These are phyloP conservation scores for Alloascoidea hylecoeti DNA, from an alignment of 805 yeast species.

Conservation along the genomic window DNA sequence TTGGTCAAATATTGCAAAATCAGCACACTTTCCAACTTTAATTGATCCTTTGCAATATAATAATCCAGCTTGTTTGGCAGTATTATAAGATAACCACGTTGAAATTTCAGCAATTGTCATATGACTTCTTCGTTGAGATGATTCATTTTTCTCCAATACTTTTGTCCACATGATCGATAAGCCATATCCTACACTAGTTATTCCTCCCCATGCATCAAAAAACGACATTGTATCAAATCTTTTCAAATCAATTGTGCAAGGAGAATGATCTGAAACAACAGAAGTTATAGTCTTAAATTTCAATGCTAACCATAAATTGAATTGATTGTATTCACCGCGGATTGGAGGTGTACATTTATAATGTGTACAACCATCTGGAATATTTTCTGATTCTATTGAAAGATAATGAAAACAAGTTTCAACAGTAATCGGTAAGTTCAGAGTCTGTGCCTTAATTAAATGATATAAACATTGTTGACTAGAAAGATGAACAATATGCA, in stretches of 20 bases:
- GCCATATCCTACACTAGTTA: slow-evolving; percentile 86
- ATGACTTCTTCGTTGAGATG: slow-evolving; percentile 2
- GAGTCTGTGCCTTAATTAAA: slow-evolving; percentile 44
- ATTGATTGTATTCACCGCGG: slow-evolving; percentile 57
- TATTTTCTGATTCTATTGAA: slow-evolving; percentile 61
- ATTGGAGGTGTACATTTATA: slow-evolving; percentile 96
- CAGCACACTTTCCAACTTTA: slow-evolving; percentile 74
- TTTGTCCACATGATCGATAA: slow-evolving; percentile 71
- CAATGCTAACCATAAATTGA: slow-evolving; percentile 68
- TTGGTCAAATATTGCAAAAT: slow-evolving; percentile 71
- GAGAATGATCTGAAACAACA: slow-evolving; percentile 92
- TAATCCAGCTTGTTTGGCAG: slow-evolving; percentile 79
- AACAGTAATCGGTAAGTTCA: slow-evolving; percentile 53
- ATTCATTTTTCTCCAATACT: slow-evolving; percentile 28
- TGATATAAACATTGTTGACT: slow-evolving; percentile 73
- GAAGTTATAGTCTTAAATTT: slow-evolving; percentile 53
- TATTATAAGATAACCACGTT: slow-evolving; percentile 69
- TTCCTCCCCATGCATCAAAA: slow-evolving; percentile 94
- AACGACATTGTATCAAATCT: slow-evolving; percentile 76
- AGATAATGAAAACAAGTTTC: slow-evolving; percentile 94
- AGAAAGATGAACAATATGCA: slow-evolving; percentile 87
- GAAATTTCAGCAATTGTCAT: slow-evolving; percentile 48
- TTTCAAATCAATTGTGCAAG: slow-evolving; percentile 87
- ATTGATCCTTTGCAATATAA: slow-evolving; percentile 59
- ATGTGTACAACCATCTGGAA: slow-evolving; percentile 66